phyloP scores from a whole-genome alignment of 179 eudicot genomes.

The Patellifolia procumbens region DNA sequence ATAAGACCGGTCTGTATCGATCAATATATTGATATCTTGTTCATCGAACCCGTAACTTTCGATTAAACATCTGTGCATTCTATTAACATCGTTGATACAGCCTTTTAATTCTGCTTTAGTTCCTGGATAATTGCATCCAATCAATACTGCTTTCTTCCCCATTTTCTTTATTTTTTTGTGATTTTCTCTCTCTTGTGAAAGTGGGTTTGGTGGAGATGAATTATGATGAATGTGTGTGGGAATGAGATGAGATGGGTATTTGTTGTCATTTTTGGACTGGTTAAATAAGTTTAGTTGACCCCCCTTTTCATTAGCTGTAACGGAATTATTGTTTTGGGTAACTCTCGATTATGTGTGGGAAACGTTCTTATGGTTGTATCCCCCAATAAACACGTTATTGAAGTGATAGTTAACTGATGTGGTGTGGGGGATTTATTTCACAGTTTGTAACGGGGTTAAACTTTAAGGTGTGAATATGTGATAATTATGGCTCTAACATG shows the following conservation, averaged over 20 bases:
- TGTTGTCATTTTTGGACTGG: background rate
- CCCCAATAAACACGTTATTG: too few relatives aligned
- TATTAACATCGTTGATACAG: slow-evolving; percentile 42
- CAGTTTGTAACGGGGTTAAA: too few relatives aligned
- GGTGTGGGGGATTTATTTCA: background rate
- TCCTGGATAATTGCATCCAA: slow-evolving; percentile 46
- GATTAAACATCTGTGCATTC: slow-evolving; percentile 30
- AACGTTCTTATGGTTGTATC: background rate
- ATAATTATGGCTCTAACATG: too few relatives aligned
- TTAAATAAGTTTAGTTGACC: slow-evolving; percentile 4
- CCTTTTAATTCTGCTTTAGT: slow-evolving; percentile 50
- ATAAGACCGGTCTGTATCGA: slow-evolving; percentile 56
- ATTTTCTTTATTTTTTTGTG: background rate
- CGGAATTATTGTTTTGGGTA: background rate
- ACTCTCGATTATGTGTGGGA: background rate
- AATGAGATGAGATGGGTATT: background rate
- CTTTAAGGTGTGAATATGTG: too few relatives aligned
- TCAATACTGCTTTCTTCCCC: slow-evolving; percentile 43
- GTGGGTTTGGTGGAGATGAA: background rate
- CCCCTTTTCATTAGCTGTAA: background rate
- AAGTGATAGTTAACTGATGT: background rate
- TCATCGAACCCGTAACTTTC: slow-evolving; percentile 52
- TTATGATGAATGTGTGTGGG: background rate
- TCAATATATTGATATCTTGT: slow-evolving; percentile 52
- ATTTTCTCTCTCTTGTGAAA: background rate